Evolutionary conservation across 257 asterid species (phyloP).

Genomic region (Lycium barbarum): DNA sequence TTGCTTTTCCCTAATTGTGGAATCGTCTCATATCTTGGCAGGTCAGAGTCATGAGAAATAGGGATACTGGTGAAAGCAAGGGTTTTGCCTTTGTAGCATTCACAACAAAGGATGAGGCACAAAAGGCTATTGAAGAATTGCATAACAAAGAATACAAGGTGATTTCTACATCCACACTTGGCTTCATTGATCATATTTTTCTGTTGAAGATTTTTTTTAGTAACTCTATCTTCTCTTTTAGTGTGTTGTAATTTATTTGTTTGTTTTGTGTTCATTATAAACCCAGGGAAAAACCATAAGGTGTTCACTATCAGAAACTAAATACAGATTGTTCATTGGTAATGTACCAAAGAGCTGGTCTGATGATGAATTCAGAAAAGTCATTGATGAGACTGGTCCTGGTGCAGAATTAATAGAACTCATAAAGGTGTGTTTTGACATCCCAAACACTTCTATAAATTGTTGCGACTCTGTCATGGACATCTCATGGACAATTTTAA

Average conservation of each 20-base stretch:
- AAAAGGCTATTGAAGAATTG: slow-evolving; percentile 81
- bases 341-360: slow-evolving; percentile 89
- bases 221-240: slow-evolving; percentile 16
- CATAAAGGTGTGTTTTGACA: slow-evolving; percentile 65
- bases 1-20: slow-evolving; percentile 12
- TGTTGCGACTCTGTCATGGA: slow-evolving; percentile 2
- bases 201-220: background rate
- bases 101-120: slow-evolving; percentile 77
- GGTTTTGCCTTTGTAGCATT: slow-evolving; percentile 97
- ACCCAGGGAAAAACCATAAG: slow-evolving; percentile 86
- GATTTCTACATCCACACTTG: slow-evolving; percentile 25
- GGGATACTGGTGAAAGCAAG: slow-evolving; percentile 96
- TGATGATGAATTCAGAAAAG: slow-evolving; percentile 72
- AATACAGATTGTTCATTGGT: slow-evolving; percentile 87
- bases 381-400: slow-evolving; percentile 83
- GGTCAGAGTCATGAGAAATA: slow-evolving; percentile 86
- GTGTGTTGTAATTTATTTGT: slow-evolving; percentile 18
- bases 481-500: slow-evolving; percentile 16
- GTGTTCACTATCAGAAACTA: slow-evolving; percentile 88
- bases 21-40: slow-evolving; percentile 50
- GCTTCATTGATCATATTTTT: slow-evolving; percentile 6
- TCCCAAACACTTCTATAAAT: slow-evolving; percentile 19
- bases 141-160: slow-evolving; percentile 93
- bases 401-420: slow-evolving; percentile 92
- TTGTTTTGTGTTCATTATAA: slow-evolving; percentile 37